Evolutionary conservation across 805 yeast genomes (phyloP).

Genomic region (Martiniozyma abietophila): DNA sequence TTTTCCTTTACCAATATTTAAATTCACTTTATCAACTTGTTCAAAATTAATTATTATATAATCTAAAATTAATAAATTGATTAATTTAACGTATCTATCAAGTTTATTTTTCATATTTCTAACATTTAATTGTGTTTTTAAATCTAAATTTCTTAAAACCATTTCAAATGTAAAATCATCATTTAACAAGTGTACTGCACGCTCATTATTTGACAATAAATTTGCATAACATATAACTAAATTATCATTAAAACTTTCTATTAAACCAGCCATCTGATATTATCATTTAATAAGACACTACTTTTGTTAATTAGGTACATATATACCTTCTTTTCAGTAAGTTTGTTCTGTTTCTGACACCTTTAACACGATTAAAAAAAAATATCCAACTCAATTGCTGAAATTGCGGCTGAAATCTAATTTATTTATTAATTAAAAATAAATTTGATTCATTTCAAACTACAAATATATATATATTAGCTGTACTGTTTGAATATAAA

Average conservation of each 20-base stretch:
- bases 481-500: no score
- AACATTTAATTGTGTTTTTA: slow-evolving; percentile 33
- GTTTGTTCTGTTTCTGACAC: no score
- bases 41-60: slow-evolving; percentile 31
- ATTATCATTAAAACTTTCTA: background rate
- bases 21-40: slow-evolving; percentile 12
- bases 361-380: no score
- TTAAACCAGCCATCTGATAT: no score
- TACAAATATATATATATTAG: no score
- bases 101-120: slow-evolving; percentile 28
- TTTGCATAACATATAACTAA: slow-evolving; percentile 6
- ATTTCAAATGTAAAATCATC: slow-evolving; percentile 16
- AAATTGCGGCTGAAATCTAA: no score
- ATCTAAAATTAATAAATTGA: slow-evolving; percentile 37
- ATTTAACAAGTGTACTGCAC: slow-evolving; percentile 3
- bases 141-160: slow-evolving; percentile 11
- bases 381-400: no score
- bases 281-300: no score
- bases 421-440: no score
- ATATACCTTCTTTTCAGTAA: no score
- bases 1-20: slow-evolving; percentile 23
- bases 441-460: no score
- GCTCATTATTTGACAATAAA: background rate
- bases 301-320: no score
- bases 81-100: slow-evolving; percentile 32